These are phyloP conservation scores for Pythium dissimile DNA, from an alignment of 352 stramenopile species.

Conservation along the genomic window DNA sequence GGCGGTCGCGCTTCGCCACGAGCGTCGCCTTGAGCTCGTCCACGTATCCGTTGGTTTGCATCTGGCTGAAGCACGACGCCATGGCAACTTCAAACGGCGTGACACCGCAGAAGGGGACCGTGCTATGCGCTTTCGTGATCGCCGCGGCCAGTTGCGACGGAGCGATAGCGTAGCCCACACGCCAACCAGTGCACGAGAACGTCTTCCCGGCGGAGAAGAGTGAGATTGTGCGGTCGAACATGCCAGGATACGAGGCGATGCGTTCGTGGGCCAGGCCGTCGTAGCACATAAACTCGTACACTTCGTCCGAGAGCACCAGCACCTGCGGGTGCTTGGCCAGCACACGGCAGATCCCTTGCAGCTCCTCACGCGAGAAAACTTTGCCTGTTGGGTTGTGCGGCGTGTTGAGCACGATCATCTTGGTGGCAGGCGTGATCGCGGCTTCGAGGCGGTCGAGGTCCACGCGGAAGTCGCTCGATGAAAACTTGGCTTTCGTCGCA, in stretches of 20 bases:
- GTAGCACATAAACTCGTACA: slow-evolving; percentile 98
- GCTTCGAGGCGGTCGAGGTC: slow-evolving; percentile 84
- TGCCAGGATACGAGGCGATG: slow-evolving; percentile 72
- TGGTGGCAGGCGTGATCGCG: slow-evolving; percentile 88
- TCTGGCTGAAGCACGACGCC: slow-evolving; percentile 82
- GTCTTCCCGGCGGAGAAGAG: slow-evolving; percentile 93
- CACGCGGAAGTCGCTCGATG: slow-evolving; percentile 76
- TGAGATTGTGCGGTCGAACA: slow-evolving; percentile 89
- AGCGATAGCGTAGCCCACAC: slow-evolving; percentile 81
- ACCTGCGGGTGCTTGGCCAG: slow-evolving; percentile 83
- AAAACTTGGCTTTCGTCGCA: slow-evolving; percentile 31
- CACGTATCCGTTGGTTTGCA: slow-evolving; percentile 87
- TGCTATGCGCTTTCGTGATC: slow-evolving; percentile 79
- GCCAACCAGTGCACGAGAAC: slow-evolving; percentile 93
- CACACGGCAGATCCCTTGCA: slow-evolving; percentile 89
- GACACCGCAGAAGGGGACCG: slow-evolving; percentile 92
- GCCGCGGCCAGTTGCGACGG: slow-evolving; percentile 49
- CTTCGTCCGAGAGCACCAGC: slow-evolving; percentile 96
- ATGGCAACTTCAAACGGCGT: slow-evolving; percentile 94
- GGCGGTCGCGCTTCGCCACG: slow-evolving; percentile 79
- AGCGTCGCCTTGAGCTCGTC: slow-evolving; percentile 60
- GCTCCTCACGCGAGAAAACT: slow-evolving; percentile 93
- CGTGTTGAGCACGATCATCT: slow-evolving; percentile 97
- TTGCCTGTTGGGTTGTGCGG: slow-evolving; percentile 99
- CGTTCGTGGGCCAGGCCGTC: slow-evolving; percentile 69